Conservation (phyloP, 2,329 filamentous ascomycete species). For the Torrubiellomyces zombiae region DNA sequence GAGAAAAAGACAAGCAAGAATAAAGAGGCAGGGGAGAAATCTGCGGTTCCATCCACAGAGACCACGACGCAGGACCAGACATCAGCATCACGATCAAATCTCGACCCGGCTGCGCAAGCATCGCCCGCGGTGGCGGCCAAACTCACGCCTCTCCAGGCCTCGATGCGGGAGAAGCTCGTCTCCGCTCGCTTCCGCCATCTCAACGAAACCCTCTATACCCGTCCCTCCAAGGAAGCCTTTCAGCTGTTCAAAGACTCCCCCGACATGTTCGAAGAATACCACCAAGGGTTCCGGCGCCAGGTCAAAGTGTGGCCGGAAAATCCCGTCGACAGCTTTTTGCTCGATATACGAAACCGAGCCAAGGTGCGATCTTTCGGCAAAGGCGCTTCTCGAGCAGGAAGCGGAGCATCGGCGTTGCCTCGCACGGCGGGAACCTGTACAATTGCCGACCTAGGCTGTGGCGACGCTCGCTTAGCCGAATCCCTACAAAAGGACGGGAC, state of each 20-base stretch:
- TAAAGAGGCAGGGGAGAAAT: slow-evolving; percentile 7
- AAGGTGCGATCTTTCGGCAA: slow-evolving; percentile 24
- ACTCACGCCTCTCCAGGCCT: slow-evolving; percentile 80
- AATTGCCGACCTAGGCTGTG: slow-evolving; percentile 85
- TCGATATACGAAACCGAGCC: slow-evolving; percentile 51
- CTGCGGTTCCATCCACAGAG: slow-evolving; percentile 3
- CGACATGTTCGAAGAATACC: slow-evolving; percentile 91
- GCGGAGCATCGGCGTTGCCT: slow-evolving; percentile 39
- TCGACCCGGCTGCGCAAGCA: slow-evolving; percentile 10
- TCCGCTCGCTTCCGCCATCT: slow-evolving; percentile 94
- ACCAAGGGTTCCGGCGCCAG: slow-evolving; percentile 89
- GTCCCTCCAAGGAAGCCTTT: slow-evolving; percentile 69
- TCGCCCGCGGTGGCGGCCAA: slow-evolving; percentile 33
- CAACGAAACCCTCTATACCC: slow-evolving; percentile 92
- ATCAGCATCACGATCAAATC: slow-evolving; percentile 7
- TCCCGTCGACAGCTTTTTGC: slow-evolving; percentile 76
- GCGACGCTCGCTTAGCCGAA: slow-evolving; percentile 68
- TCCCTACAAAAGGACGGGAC: slow-evolving; percentile 46
- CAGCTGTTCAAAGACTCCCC: slow-evolving; percentile 69
- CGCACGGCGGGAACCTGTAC: slow-evolving; percentile 56
- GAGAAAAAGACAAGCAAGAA: slow-evolving; percentile 12
- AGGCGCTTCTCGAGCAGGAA: slow-evolving; percentile 13
- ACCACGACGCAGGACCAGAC: slow-evolving; percentile 3
- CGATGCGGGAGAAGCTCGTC: slow-evolving; percentile 88
- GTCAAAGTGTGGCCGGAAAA: slow-evolving; percentile 95